phyloP scores from a whole-genome alignment of 169 alveolate species.

The Plasmodium relictum region DNA sequence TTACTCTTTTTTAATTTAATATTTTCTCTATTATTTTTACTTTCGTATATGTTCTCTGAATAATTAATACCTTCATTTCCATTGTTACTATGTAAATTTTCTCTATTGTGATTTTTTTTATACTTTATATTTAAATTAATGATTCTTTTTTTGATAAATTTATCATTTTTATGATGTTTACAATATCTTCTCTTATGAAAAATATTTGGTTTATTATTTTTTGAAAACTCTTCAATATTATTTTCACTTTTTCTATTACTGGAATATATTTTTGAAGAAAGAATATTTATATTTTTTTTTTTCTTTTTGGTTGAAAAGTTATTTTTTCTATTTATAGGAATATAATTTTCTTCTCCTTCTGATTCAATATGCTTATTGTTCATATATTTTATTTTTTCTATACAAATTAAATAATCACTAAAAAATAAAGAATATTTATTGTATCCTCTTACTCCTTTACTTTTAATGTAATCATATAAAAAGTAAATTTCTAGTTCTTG shows the following conservation, averaged over 20 bases:
- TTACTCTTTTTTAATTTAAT: not conserved
- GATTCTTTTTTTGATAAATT: not conserved
- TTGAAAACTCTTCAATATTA: not conserved
- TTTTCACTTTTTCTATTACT: not conserved
- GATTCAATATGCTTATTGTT: not conserved
- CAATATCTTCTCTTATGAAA: not conserved
- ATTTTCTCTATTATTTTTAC: not conserved
- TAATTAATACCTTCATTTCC: not conserved
- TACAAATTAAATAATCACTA: conserved; percentile 5
- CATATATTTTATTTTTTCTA: not conserved
- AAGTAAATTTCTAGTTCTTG: not conserved
- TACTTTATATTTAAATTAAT: not conserved
- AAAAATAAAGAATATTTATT: conserved; percentile 1
- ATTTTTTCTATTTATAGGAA: not conserved
- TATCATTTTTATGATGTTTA: not conserved
- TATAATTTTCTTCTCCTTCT: not conserved
- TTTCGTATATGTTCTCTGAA: not conserved
- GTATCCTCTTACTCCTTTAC: conserved; percentile 6
- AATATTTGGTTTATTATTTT: not conserved
- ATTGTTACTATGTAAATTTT: not conserved
- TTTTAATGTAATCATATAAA: conserved; percentile 4
- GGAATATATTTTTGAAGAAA: not conserved
- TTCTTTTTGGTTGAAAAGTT: not conserved
- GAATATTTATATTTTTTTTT: not conserved
- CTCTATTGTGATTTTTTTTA: not conserved